These are phyloP conservation scores for Verticillium nonalfalfae DNA, from an alignment of 2,329 filamentous ascomycete genomes.

Conservation along the genomic window DNA sequence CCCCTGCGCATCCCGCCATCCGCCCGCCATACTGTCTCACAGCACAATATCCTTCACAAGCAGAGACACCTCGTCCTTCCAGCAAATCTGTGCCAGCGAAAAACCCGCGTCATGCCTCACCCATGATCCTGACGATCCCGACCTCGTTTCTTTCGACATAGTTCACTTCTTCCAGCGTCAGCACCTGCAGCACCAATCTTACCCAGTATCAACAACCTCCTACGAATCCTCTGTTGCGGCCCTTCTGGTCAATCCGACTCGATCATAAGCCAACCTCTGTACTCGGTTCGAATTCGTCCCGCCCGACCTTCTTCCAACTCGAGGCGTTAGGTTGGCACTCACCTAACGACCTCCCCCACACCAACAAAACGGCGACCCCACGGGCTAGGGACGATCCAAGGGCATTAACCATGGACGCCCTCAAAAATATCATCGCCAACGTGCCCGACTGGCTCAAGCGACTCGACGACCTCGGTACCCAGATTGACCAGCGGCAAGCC, in stretches of 20 bases:
- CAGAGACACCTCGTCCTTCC: not conserved
- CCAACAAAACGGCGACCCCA: conserved; percentile 20
- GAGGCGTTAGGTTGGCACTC: conserved; percentile 20
- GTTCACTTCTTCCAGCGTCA: conserved; percentile 21
- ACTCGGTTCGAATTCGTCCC: not conserved
- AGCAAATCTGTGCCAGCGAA: not conserved
- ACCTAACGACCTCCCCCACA: conserved; percentile 18
- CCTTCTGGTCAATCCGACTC: too few relatives aligned
- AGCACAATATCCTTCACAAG: not conserved
- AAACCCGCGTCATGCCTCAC: conserved; percentile 7
- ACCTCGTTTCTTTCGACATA: not conserved
- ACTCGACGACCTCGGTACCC: conserved; percentile 52
- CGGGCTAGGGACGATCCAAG: conserved; percentile 18
- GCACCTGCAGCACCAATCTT: conserved; percentile 5
- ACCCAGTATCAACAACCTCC: not conserved
- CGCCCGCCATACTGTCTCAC: not conserved
- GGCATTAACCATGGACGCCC: conserved; percentile 46
- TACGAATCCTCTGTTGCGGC: not conserved
- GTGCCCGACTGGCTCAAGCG: conserved; percentile 54
- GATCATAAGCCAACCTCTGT: not conserved
- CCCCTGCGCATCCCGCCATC: not conserved
- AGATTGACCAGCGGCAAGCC: conserved; percentile 55
- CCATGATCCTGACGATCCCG: conserved; percentile 7
- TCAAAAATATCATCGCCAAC: conserved; percentile 47
- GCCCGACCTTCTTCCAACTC: not conserved